Conservation (phyloP, 768 basidiomycete species). For the Termitomyces sp. region DNA sequence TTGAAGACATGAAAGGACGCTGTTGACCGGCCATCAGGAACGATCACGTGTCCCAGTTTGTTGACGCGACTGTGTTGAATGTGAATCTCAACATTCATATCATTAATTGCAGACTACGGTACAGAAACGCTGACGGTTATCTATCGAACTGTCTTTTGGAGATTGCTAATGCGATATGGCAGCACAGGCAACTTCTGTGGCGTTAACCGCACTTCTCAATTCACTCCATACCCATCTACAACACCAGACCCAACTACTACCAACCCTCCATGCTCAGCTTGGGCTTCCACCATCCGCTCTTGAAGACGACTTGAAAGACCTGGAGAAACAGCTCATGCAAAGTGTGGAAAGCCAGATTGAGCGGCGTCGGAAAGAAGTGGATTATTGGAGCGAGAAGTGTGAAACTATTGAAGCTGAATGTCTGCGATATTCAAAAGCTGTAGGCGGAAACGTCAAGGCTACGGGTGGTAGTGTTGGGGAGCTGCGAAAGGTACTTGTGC, state of each 20-base stretch:
- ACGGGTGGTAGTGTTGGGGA: slow-evolving; percentile 62
- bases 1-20: background rate
- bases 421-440: slow-evolving; percentile 55
- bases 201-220: slow-evolving; percentile 63
- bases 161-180: slow-evolving; percentile 14
- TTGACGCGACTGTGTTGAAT: slow-evolving; percentile 10
- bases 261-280: slow-evolving; percentile 77
- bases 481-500: slow-evolving; percentile 60
- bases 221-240: slow-evolving; percentile 75
- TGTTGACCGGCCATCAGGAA: background rate
- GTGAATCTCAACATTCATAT: slow-evolving; percentile 2
- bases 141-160: background rate
- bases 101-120: background rate
- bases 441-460: slow-evolving; percentile 69
- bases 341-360: slow-evolving; percentile 75
- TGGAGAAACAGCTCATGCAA: slow-evolving; percentile 70
- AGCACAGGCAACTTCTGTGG: slow-evolving; percentile 23
- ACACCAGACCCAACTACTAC: slow-evolving; percentile 75
- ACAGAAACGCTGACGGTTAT: background rate
- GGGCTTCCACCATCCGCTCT: slow-evolving; percentile 76
- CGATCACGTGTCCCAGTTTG: slow-evolving; percentile 11
- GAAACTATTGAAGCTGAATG: slow-evolving; percentile 58
- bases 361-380: slow-evolving; percentile 65
- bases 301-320: slow-evolving; percentile 68
- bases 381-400: slow-evolving; percentile 65